Percentiles rank a stretch among this genome's conserved stretches.
phyloP scores from a whole-genome alignment of 306 rosid genomes.

The Pueraria montana region DNA sequence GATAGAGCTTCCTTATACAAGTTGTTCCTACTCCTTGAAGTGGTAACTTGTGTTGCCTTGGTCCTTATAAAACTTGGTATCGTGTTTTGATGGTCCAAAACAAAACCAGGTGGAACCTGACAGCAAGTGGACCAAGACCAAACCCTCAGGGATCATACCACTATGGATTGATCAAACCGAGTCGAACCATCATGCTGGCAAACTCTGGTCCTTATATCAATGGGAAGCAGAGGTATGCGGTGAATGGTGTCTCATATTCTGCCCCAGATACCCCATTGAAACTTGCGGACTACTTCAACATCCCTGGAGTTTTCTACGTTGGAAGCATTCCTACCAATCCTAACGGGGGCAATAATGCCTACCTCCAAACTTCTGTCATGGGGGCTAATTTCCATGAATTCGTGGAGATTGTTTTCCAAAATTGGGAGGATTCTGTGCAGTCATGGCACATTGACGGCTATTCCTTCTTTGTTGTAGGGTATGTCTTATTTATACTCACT shows the following conservation, averaged over 20 bases:
- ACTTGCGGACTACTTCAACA: conserved; percentile 86
- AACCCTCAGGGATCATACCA: conserved; percentile 98
- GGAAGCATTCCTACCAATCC: conserved; percentile 82
- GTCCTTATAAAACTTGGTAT: background rate
- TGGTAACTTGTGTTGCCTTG: background rate
- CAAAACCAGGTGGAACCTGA: conserved; percentile 75
- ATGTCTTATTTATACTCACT: conserved; percentile 9
- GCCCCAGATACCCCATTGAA: conserved; percentile 88
- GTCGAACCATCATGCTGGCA: conserved; percentile 79
- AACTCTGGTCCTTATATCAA: conserved; percentile 87
- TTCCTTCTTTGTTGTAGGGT: conserved; percentile 95
- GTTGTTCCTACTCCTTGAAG: background rate
- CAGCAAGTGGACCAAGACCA: conserved; percentile 99
- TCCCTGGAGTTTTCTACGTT: conserved; percentile 81
- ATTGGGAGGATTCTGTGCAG: conserved; percentile 86
- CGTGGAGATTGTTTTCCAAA: conserved; percentile 93
- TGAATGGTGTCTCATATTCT: conserved; percentile 79
- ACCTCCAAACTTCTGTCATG: conserved; percentile 92
- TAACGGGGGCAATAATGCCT: conserved; percentile 65
- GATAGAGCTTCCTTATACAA: background rate
- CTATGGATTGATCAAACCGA: conserved; percentile 85
- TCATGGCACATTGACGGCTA: conserved; percentile 96
- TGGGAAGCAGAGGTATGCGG: conserved; percentile 95
- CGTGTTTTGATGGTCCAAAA: conserved; percentile 27
- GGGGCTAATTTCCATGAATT: conserved; percentile 79